A percentile compares a stretch with the other conserved stretches of the same genome.
Conservation (phyloP, 2,329 filamentous ascomycete species). For the Fusarium sp. region DNA sequence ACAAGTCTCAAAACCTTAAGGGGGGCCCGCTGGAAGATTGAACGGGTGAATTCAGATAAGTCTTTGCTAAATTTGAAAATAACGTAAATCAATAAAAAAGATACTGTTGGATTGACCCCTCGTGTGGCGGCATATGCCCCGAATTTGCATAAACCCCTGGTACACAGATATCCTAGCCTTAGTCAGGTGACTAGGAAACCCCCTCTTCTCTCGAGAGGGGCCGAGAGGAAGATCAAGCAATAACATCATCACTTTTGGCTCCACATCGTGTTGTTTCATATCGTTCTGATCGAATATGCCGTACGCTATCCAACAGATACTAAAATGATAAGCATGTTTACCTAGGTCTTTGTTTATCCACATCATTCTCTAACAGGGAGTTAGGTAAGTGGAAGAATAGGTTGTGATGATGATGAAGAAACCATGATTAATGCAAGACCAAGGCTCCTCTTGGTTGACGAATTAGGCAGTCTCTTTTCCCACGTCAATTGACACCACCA, state of each 20-base stretch:
- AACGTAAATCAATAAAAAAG: neutral
- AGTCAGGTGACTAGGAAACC: too few relatives aligned
- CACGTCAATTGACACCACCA: neutral
- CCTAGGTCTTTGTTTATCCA: neutral
- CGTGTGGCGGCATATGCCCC: too few relatives aligned
- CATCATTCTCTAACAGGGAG: neutral
- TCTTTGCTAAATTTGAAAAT: neutral
- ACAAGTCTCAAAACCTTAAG: neutral
- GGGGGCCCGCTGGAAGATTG: neutral
- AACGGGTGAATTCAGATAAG: neutral
- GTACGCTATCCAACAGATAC: too few relatives aligned
- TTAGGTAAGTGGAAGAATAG: neutral
- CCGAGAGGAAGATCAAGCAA: too few relatives aligned
- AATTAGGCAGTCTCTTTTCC: neutral
- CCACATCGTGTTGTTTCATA: too few relatives aligned
- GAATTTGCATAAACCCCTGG: too few relatives aligned
- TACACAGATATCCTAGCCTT: too few relatives aligned
- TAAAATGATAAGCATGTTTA: neutral
- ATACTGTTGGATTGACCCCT: too few relatives aligned
- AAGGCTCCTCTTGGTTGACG: neutral
- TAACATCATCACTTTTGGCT: too few relatives aligned
- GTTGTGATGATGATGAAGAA: neutral
- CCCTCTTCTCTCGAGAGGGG: too few relatives aligned
- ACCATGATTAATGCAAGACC: neutral
- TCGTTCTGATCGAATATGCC: too few relatives aligned